These are phyloP conservation scores for Zygoascus sp. DNA, from an alignment of 1,139 yeast genomes.

Conservation along the genomic window DNA sequence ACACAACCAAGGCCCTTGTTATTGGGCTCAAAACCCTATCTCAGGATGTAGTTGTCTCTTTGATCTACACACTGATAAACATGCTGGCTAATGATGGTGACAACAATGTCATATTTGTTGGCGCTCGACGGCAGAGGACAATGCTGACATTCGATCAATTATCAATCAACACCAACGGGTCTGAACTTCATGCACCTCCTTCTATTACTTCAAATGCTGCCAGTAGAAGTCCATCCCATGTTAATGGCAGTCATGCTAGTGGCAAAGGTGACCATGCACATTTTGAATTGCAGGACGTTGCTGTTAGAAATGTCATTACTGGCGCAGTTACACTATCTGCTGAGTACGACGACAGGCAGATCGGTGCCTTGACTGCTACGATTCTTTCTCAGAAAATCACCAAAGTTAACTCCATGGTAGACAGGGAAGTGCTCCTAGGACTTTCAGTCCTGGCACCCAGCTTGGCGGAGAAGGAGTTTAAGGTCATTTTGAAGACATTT, in stretches of 20 bases:
- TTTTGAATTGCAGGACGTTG: slow-evolving; percentile 14
- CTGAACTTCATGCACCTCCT: slow-evolving; percentile 6
- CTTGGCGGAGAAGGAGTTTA: slow-evolving; percentile 58
- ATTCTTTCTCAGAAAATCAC: slow-evolving; percentile 77
- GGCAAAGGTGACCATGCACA: slow-evolving; percentile 20
- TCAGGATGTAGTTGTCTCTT: slow-evolving; percentile 82
- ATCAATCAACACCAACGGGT: slow-evolving; percentile 12
- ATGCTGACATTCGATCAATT: slow-evolving; percentile 14
- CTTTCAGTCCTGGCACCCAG: slow-evolving; percentile 55
- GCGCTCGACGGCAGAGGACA: slow-evolving; percentile 8
- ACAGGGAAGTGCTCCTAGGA: slow-evolving; percentile 47
- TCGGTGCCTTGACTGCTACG: slow-evolving; percentile 76
- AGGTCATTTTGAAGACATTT: slow-evolving; percentile 46
- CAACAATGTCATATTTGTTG: not conserved
- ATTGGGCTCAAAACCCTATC: slow-evolving; percentile 45
- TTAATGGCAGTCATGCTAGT: not conserved
- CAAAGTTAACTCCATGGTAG: slow-evolving; percentile 39
- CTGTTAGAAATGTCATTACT: slow-evolving; percentile 50
- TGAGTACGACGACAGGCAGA: slow-evolving; percentile 65
- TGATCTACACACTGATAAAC: slow-evolving; percentile 79
- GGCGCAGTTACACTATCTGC: slow-evolving; percentile 71
- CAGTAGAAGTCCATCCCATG: too few species aligned
- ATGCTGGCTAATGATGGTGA: slow-evolving; percentile 55
- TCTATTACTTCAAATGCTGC: not conserved
- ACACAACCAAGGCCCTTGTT: slow-evolving; percentile 41